These are phyloP conservation scores for Backusella liffmaniae DNA, from an alignment of 192 early-diverging fungal genomes.

Conservation along the genomic window DNA sequence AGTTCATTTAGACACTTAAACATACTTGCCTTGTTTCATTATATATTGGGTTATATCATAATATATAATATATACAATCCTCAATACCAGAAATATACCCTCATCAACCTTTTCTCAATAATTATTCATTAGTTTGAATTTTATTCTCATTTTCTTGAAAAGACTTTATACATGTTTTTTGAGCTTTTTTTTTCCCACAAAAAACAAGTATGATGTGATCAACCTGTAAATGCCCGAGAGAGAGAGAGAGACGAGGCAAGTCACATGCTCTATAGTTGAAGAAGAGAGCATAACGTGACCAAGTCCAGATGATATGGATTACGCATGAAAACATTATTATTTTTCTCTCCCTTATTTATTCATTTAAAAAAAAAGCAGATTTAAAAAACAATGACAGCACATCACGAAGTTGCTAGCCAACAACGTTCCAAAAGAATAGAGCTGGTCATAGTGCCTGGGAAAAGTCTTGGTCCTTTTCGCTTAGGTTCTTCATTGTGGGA, in stretches of 20 bases:
- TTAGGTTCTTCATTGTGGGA: slow-evolving; percentile 64
- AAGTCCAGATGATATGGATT: background rate
- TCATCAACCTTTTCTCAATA: too few relatives aligned
- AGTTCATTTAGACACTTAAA: too few relatives aligned
- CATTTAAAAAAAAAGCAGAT: too few relatives aligned
- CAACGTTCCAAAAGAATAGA: slow-evolving; percentile 38
- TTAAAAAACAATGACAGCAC: slow-evolving; percentile 5
- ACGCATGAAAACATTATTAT: background rate
- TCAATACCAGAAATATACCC: too few relatives aligned
- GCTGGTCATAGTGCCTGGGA: slow-evolving; percentile 50
- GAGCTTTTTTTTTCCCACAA: background rate
- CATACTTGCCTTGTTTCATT: too few relatives aligned
- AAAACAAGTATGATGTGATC: background rate
- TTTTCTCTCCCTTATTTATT: background rate
- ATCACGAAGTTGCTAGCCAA: background rate
- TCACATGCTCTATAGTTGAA: background rate
- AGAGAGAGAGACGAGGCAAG: background rate
- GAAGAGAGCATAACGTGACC: background rate
- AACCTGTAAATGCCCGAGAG: background rate
- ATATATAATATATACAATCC: too few relatives aligned
- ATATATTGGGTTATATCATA: too few relatives aligned
- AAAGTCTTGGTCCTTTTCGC: slow-evolving; percentile 54
- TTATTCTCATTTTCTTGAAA: too few relatives aligned
- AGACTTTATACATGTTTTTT: background rate
- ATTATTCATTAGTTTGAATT: too few relatives aligned